Percentiles rank a stretch among this genome's conserved stretches.
Conservation (phyloP, 2,329 filamentous ascomycete genomes). For the Aspergillus uvarum region DNA sequence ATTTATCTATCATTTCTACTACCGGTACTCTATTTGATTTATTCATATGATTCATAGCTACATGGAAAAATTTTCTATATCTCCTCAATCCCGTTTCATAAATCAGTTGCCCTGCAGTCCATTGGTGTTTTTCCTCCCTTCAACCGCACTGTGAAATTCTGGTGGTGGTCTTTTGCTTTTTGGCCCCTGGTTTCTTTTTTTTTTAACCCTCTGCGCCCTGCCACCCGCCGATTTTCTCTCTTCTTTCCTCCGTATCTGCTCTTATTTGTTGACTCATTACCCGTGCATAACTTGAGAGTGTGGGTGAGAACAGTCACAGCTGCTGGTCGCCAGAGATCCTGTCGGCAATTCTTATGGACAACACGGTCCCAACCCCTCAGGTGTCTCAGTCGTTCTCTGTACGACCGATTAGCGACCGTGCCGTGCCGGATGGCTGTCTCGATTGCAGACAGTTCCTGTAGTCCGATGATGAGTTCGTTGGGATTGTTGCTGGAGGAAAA, state of each 20-base stretch:
- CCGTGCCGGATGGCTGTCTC: constrained; percentile 44
- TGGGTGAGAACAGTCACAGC: constrained; percentile 6
- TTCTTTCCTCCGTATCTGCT: constrained; percentile 7
- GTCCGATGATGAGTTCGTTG: constrained; percentile 36
- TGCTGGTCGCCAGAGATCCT: constrained; percentile 10
- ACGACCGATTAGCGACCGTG: constrained; percentile 27
- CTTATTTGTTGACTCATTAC: constrained; percentile 6
- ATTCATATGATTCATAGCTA: background rate
- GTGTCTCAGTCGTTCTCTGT: constrained; percentile 37
- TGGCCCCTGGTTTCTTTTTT: constrained; percentile 4
- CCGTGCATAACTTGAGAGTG: constrained; percentile 7
- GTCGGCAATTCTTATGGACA: constrained; percentile 40
- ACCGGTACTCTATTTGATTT: background rate
- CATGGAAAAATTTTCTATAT: constrained; percentile 3
- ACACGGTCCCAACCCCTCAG: constrained; percentile 30
- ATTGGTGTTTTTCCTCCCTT: constrained; percentile 4
- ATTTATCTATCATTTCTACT: constrained; percentile 11
- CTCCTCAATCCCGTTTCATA: constrained; percentile 5
- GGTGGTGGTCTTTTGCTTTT: background rate
- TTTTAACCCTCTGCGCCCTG: constrained; percentile 1
- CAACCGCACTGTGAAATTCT: background rate
- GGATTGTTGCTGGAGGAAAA: constrained; percentile 38
- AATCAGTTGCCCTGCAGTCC: background rate
- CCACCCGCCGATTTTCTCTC: background rate
- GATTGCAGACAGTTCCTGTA: constrained; percentile 40